Evolutionary conservation across 2,329 filamentous ascomycete genomes (phyloP), one percentile per base, ranked within the genome.

Genomic region (Exophiala xenobiotica): DNA sequence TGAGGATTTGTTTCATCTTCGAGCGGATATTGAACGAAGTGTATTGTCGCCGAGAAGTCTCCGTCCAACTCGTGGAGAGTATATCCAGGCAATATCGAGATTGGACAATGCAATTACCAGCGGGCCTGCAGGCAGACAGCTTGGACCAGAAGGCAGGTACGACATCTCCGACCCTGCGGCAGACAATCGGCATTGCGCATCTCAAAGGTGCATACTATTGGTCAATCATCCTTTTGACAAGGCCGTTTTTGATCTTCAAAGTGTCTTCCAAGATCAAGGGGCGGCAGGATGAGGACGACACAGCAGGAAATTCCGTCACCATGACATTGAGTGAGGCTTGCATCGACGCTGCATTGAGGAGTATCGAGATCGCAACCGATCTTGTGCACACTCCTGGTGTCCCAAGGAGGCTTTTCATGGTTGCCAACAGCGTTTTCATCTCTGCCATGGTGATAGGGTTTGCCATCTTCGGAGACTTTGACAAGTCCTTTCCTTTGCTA

Each of bases 241-340:
- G 76, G n/a, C 77, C 77, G 0, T 79, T 79, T 49, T 65, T 79
- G 8, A 73, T 78, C 20, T 79, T 76, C 57, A 73, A 77, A 43
- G 67, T 78, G 1, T 76, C 69, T n/a, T 59, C 58, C 9, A 61
- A 59, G 42, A 53, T 61, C 43, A 60, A 58, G 38, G 48, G 49
- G 12, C 52, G 55, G 29, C 31, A 40, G 7, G 52, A 56, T 3
- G 50, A 56, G 7, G 56, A 52, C 22, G 50, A 59, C 35, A 43
- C 47, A 5, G 48, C 53, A 1, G 53, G 48, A 18, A 56, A 40
- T 37, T 53, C 54, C 12, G 58, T 58, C 3, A 62, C 60, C n/a
- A 61, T 56, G 43, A 62, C 58, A 2, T 44, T 62, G 16, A 61
- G 58, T 33, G 60, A 72, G 51, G 70, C 70, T 42, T 72, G 70